phyloP scores from a whole-genome alignment of 345 rosid species.

The Syzygium aqueum region DNA sequence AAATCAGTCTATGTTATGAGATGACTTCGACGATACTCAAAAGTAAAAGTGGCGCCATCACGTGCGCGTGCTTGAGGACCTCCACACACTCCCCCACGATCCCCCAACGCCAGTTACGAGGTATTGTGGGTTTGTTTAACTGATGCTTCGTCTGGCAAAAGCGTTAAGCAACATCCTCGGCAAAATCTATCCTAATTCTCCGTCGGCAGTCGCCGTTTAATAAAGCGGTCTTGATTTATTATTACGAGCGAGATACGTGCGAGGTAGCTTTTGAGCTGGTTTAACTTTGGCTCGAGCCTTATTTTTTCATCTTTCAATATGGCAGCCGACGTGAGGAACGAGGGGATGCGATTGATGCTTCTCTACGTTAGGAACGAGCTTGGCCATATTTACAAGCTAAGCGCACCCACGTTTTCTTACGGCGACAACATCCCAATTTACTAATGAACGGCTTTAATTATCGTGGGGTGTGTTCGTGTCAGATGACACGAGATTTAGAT shows the following conservation, averaged over 20 bases:
- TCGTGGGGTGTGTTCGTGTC: accelerated
- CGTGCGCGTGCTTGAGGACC: constrained; percentile 1
- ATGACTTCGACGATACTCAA: background rate
- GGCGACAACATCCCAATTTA: background rate
- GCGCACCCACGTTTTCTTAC: background rate
- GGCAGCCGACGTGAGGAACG: background rate
- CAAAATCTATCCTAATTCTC: background rate
- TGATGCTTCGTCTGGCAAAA: background rate
- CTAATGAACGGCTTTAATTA: background rate
- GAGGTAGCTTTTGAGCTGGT: background rate
- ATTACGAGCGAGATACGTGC: background rate
- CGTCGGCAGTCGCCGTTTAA: background rate
- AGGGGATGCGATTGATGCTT: background rate
- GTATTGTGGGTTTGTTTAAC: background rate
- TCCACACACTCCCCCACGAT: background rate
- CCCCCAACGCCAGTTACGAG: background rate
- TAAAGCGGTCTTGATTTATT: background rate
- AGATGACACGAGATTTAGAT: background rate
- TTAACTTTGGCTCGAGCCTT: background rate
- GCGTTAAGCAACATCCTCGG: constrained; percentile 14
- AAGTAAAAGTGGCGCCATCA: background rate
- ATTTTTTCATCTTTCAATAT: background rate
- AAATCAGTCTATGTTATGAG: background rate
- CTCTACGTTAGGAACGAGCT: background rate
- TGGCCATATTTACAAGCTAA: background rate